A percentile compares a stretch with the other conserved stretches of the same genome.
Evolutionary conservation across 306 rosid species (phyloP).

Genomic region (Fragaria vesca): DNA sequence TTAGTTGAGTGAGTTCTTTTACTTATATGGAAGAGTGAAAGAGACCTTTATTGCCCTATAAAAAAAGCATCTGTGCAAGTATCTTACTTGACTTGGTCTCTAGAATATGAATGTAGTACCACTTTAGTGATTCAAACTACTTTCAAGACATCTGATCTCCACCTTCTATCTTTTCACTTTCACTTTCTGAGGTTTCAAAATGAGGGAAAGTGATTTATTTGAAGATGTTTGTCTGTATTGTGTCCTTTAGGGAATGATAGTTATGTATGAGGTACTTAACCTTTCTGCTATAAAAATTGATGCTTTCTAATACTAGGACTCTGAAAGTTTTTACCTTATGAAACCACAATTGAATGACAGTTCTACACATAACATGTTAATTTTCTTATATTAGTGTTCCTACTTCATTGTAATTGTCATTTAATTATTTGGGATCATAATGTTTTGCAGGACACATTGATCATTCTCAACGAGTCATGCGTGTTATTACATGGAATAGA

Average conservation of each 20-base stretch:
- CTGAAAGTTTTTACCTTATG: not conserved
- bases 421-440: not conserved
- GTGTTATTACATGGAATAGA: slow-evolving; percentile 78
- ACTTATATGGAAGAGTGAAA: not conserved
- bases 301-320: slow-evolving; percentile 4
- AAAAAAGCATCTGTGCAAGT: not conserved
- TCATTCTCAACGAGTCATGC: slow-evolving; percentile 87
- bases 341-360: not conserved
- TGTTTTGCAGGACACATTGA: slow-evolving; percentile 68
- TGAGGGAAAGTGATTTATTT: not conserved
- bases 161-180: not conserved
- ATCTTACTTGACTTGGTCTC: not conserved
- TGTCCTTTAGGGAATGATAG: not conserved
- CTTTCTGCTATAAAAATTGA: not conserved
- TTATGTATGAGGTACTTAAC: not conserved
- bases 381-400: not conserved
- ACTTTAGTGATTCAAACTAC: not conserved
- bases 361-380: not conserved
- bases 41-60: not conserved
- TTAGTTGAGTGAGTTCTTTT: slow-evolving; percentile 3
- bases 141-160: slow-evolving; percentile 7
- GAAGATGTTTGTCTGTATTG: slow-evolving; percentile 1
- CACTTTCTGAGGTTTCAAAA: slow-evolving; percentile 8
- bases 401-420: not conserved
- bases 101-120: not conserved